Base-by-base conservation (phyloP, 805 yeast genomes). In the Starmerella lactis-condensi region DNA sequence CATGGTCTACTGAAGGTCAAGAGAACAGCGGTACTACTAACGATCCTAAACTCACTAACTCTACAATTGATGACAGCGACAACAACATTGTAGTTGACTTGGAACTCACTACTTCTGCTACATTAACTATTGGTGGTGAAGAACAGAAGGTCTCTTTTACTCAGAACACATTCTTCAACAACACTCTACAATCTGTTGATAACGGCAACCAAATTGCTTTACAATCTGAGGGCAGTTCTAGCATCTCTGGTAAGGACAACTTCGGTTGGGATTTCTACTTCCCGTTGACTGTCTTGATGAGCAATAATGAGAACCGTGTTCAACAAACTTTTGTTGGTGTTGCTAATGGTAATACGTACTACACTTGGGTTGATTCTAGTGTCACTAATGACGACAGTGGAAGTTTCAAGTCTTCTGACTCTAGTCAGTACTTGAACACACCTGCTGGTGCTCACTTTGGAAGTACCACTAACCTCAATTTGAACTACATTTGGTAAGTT, bases 1-100 rank as follows among this genome's bases (percentile, higher is more conserved):
- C 43, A 2, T 53, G 58, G 58, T 30, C 45, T 3, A 35, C 38
- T 4, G n/a, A 22, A 3, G 43, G 45, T 12, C 43, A 37, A 26
- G 10, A 28, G 6, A 42, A 42, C 33, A 28, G 38, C 8, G 46
- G 45, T 10, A 7, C 30, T 4, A 26, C 28, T 8, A 11, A 24
- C 28, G 24, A 19, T 10, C 37, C 45, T 5, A 13, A 17, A 16
- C 27, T 14, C 12, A 12, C 17, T n/a, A 15, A 23, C 10, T n/a
- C 24, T 8, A 24, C 26, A 6, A 20, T 29, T n/a, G 19, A 21
- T 4, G 24, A 14, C 24, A 13, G 14, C 13, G 22, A 17, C 11
- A 14, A 10, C 2, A 4, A 28, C 12, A 35, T 40, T 9, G 10
- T 28, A 1, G 37, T 40, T 6, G 19, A 20, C 10, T 29, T 41